A percentile compares a stretch with the other conserved stretches of the same genome.
These are phyloP conservation scores for Russula sp. DNA, from an alignment of 768 basidiomycete genomes.

Conservation along the genomic window DNA sequence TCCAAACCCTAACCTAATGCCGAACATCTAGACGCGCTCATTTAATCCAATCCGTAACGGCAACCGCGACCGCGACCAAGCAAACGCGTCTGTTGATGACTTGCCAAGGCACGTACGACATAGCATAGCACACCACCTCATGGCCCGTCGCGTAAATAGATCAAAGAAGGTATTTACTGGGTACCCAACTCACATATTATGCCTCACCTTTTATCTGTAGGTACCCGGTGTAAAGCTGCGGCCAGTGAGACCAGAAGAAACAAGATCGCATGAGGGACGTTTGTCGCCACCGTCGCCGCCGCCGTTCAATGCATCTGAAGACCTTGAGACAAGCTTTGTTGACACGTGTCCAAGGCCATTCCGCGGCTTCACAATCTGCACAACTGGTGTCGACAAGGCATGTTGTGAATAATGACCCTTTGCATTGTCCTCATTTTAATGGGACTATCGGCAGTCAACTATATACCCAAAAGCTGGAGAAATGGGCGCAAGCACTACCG, in stretches of 20 bases:
- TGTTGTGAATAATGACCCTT: slow-evolving; percentile 19
- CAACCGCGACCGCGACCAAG: neutral
- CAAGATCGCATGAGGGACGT: slow-evolving; percentile 22
- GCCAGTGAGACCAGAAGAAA: slow-evolving; percentile 40
- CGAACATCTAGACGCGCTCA: neutral
- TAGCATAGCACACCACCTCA: neutral
- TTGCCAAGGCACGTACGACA: neutral
- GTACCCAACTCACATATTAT: neutral
- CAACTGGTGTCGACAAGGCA: slow-evolving; percentile 81
- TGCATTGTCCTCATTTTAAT: neutral
- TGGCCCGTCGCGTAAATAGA: slow-evolving; percentile 49
- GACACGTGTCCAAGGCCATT: slow-evolving; percentile 56
- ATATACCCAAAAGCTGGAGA: slow-evolving; percentile 72
- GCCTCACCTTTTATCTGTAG: slow-evolving; percentile 30
- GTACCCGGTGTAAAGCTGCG: slow-evolving; percentile 80
- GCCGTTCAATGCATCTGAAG: slow-evolving; percentile 32
- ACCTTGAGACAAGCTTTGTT: slow-evolving; percentile 18
- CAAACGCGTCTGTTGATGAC: neutral
- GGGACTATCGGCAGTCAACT: slow-evolving; percentile 39
- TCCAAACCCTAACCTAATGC: slow-evolving; percentile 10
- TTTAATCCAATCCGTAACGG: neutral
- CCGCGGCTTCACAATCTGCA: slow-evolving; percentile 56
- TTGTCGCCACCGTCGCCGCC: slow-evolving; percentile 28
- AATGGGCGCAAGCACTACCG: slow-evolving; percentile 64
- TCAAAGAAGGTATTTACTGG: slow-evolving; percentile 46